These are phyloP conservation scores for Zangia roseola DNA, from an alignment of 768 basidiomycete species.

Conservation along the genomic window DNA sequence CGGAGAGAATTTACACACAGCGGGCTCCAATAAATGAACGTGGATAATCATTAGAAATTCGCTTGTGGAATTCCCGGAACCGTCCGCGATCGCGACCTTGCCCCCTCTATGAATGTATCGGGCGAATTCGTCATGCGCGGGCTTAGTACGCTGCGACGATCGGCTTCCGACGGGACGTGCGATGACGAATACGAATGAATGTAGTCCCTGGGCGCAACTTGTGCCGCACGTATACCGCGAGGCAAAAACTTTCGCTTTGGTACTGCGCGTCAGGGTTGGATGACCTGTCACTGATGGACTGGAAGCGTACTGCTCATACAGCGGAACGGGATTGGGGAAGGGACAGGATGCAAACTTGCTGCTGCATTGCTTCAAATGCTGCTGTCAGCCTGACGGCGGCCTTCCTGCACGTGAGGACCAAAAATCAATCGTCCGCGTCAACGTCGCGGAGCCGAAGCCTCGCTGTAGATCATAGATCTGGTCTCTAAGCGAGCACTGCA, in stretches of 20 bases:
- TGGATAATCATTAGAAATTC: constrained; percentile 31
- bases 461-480: constrained; percentile 17
- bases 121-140: constrained; percentile 14
- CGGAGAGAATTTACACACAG: constrained; percentile 33
- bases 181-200: constrained; percentile 33
- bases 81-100: constrained; percentile 15
- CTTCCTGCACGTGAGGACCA: constrained; percentile 20
- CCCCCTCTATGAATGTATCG: constrained; percentile 7
- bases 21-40: constrained; percentile 21
- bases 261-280: constrained; percentile 35
- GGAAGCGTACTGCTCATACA: constrained; percentile 13
- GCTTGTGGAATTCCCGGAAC: constrained; percentile 21
- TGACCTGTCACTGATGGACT: constrained; percentile 13
- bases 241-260: constrained; percentile 27
- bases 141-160: constrained; percentile 21
- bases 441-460: constrained; percentile 29
- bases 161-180: constrained; percentile 25
- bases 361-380: constrained; percentile 8
- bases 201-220: constrained; percentile 29
- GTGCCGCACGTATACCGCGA: constrained; percentile 35
- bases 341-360: constrained; percentile 7
- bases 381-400: constrained; percentile 8
- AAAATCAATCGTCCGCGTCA: constrained; percentile 2
- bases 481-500: constrained; percentile 14
- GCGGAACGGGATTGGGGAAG: constrained; percentile 15